phyloP scores from a whole-genome alignment of 139 green algal genomes.

The Gonium pectorale region DNA sequence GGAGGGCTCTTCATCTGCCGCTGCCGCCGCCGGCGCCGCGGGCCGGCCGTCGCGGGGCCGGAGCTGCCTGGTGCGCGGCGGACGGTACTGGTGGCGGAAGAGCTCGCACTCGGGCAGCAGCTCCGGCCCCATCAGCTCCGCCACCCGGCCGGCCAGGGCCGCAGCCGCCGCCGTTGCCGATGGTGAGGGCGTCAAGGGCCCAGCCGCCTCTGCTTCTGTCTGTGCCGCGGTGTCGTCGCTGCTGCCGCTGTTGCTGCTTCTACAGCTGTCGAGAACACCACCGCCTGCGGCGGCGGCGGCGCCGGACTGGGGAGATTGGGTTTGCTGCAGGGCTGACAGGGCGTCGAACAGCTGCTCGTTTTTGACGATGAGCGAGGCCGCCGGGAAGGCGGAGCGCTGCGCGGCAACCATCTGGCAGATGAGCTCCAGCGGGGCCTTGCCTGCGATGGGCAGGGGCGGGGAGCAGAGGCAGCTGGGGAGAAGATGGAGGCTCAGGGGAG shows the following conservation, averaged over 20 bases:
- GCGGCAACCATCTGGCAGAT: constrained; percentile 21
- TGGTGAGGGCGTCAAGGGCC: not conserved
- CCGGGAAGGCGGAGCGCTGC: constrained; percentile 5
- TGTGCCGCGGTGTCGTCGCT: not conserved
- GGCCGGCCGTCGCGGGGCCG: not conserved
- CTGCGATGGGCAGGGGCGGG: not conserved
- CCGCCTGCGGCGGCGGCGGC: not conserved
- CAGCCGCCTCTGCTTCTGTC: not conserved
- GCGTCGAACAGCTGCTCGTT: constrained; percentile 43
- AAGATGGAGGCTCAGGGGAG: not conserved
- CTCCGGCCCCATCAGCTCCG: not conserved
- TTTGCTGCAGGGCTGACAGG: not conserved
- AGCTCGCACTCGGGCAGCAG: constrained; percentile 8
- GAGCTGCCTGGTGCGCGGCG: constrained; percentile 19
- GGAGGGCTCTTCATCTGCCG: not conserved
- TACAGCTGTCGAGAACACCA: not conserved
- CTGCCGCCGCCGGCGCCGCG: not conserved
- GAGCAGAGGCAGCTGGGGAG: not conserved
- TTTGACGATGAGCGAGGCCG: constrained; percentile 23
- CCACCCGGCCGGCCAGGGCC: not conserved
- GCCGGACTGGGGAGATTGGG: no score
- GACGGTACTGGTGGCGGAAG: constrained; percentile 42
- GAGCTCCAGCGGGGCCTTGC: constrained; percentile 35
- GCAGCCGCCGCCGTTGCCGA: not conserved
- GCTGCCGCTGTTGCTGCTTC: not conserved